These are phyloP conservation scores for Diaporthe eres DNA, from an alignment of 2,329 filamentous ascomycete species.

Conservation along the genomic window DNA sequence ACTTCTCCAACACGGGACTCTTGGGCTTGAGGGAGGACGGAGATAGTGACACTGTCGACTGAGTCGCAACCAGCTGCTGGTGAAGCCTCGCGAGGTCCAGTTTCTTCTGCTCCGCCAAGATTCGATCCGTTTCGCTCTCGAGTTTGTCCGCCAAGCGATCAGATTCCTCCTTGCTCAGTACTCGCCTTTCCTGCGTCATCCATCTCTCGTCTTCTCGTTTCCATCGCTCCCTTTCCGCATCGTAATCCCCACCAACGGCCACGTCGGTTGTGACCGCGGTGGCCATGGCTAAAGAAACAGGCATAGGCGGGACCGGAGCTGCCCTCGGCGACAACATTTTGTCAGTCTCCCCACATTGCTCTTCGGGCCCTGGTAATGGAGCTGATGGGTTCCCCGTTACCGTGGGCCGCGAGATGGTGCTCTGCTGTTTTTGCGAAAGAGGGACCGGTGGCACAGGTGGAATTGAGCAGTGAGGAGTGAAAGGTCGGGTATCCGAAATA, in stretches of 20 bases:
- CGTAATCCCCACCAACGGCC: constrained; percentile 22
- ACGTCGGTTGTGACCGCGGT: constrained; percentile 41
- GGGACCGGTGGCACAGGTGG: constrained; percentile 38
- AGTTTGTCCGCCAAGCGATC: constrained; percentile 55
- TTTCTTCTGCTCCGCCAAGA: constrained; percentile 64
- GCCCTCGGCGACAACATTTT: constrained; percentile 20
- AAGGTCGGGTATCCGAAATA: background rate
- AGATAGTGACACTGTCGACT: constrained; percentile 44
- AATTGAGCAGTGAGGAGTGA: constrained; percentile 25
- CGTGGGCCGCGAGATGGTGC: constrained; percentile 30
- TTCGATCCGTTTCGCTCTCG: constrained; percentile 63
- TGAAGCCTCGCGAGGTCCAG: constrained; percentile 62
- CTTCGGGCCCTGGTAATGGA: background rate
- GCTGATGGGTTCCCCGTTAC: background rate
- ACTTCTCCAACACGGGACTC: constrained; percentile 63
- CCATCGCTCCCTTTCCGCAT: constrained; percentile 20
- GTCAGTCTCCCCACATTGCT: constrained; percentile 6
- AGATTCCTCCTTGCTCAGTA: constrained; percentile 45
- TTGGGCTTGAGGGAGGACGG: constrained; percentile 47
- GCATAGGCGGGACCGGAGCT: constrained; percentile 25
- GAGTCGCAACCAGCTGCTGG: constrained; percentile 56
- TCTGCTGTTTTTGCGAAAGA: constrained; percentile 24
- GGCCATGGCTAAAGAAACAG: constrained; percentile 34
- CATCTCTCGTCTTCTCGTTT: constrained; percentile 27
- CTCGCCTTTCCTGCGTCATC: constrained; percentile 39